These are phyloP conservation scores for Diaporthe vexans DNA, from an alignment of 2,329 filamentous ascomycete genomes.

Conservation along the genomic window DNA sequence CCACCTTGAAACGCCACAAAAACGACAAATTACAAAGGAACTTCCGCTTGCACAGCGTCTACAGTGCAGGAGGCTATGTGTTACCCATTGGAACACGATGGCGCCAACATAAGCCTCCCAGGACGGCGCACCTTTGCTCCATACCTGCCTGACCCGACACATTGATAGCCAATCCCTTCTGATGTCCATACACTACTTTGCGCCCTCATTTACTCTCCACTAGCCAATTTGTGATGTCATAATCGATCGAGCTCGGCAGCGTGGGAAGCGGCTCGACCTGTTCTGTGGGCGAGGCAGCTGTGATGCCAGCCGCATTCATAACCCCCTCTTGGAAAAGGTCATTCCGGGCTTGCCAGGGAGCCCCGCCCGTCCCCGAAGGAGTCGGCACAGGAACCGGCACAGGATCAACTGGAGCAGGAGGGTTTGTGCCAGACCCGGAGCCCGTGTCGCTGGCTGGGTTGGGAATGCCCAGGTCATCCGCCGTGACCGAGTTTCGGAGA, in stretches of 20 bases:
- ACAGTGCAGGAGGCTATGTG: no score
- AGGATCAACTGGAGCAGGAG: neutral
- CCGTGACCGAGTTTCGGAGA: neutral
- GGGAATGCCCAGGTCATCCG: neutral
- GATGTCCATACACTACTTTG: no score
- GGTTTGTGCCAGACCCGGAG: no score
- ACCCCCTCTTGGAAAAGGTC: neutral
- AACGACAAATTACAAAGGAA: neutral
- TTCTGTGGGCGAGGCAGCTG: fast-evolving
- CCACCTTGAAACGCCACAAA: neutral
- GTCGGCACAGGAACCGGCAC: no score
- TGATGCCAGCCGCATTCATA: neutral
- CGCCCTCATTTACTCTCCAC: no score
- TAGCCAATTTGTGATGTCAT: neutral
- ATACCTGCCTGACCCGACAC: no score
- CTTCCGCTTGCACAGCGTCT: neutral
- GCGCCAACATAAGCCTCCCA: neutral
- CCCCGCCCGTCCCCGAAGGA: neutral
- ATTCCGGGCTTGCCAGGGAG: neutral
- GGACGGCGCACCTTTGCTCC: no score
- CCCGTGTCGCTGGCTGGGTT: no score
- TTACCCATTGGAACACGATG: neutral
- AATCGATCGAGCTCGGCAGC: conserved; percentile 8
- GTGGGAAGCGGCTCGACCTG: neutral
- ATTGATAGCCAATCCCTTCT: no score